Percentiles rank a stretch among this genome's conserved stretches.
These are phyloP conservation scores for Basipetospora chlamydospora DNA, from an alignment of 2,329 filamentous ascomycete genomes.

Conservation along the genomic window DNA sequence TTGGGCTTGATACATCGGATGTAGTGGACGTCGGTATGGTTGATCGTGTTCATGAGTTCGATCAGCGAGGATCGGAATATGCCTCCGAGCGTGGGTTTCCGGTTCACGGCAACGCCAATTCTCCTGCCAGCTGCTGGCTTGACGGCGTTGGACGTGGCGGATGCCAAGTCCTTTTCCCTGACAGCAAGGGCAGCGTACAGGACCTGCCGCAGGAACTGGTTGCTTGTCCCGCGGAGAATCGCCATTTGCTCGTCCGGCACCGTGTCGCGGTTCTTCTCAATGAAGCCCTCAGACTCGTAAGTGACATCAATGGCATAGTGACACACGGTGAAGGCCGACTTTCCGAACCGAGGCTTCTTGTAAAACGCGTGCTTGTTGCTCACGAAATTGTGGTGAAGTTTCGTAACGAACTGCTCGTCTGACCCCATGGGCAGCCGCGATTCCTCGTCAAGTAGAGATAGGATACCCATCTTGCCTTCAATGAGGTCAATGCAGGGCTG, in stretches of 20 bases:
- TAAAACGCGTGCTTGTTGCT: slow-evolving; percentile 90
- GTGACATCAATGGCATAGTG: slow-evolving; percentile 97
- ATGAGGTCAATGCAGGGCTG: slow-evolving; percentile 98
- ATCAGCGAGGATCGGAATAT: slow-evolving; percentile 99
- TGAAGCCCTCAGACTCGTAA: slow-evolving; percentile 97
- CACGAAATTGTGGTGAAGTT: slow-evolving; percentile 87
- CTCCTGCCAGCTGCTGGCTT: slow-evolving; percentile 70
- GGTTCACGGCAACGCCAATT: slow-evolving; percentile 81
- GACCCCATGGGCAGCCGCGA: slow-evolving; percentile 93
- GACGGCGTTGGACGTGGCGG: slow-evolving; percentile 53
- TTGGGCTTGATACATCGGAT: slow-evolving; percentile 99
- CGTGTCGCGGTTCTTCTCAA: slow-evolving; percentile 98
- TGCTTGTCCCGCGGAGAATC: slow-evolving; percentile 70
- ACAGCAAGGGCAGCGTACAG: slow-evolving; percentile 74
- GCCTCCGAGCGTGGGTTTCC: slow-evolving; percentile 91
- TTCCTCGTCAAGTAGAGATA: slow-evolving; percentile 89
- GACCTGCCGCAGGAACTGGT: slow-evolving; percentile 72
- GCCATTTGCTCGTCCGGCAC: slow-evolving; percentile 98
- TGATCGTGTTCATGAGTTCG: slow-evolving; percentile 95
- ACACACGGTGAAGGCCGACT: slow-evolving; percentile 93
- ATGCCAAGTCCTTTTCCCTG: slow-evolving; percentile 71
- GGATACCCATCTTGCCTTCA: slow-evolving; percentile 86
- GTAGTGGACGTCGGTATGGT: slow-evolving; percentile 95
- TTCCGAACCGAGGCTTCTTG: slow-evolving; percentile 96
- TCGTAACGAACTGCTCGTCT: slow-evolving; percentile 91